Conservation (phyloP, 805 yeast species). For the Nakazawaea anatomiae region DNA sequence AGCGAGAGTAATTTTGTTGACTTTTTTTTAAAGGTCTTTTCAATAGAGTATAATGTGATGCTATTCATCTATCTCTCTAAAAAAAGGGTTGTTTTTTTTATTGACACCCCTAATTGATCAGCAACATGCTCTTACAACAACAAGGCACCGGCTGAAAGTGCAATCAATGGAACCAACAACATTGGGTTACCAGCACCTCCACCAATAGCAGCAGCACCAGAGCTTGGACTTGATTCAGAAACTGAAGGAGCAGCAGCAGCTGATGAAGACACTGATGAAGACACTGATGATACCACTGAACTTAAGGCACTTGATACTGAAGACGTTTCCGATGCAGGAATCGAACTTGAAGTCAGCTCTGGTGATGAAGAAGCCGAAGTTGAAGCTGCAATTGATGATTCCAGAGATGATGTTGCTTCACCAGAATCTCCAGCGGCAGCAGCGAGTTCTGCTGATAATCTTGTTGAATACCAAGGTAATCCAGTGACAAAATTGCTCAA, state of each 20-base stretch:
- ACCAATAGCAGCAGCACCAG: background rate
- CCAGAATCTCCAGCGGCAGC: conserved; percentile 5
- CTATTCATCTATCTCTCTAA: background rate
- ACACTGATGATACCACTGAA: background rate
- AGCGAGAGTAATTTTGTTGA: no score
- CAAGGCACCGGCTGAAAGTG: conserved; percentile 4
- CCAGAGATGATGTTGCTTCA: conserved; percentile 7
- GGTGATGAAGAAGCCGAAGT: conserved; percentile 4
- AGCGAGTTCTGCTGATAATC: conserved; percentile 19
- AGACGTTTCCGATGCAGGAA: conserved; percentile 10
- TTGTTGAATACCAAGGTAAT: conserved; percentile 28
- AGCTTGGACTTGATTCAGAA: background rate
- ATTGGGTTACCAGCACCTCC: background rate
- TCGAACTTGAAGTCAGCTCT: background rate
- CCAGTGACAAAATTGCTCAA: conserved; percentile 20
- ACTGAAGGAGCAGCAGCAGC: conserved; percentile 1
- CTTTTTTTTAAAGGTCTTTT: no score
- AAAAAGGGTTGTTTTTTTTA: background rate
- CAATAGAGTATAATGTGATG: no score
- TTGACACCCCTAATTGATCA: background rate
- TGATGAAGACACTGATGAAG: background rate
- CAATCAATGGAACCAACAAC: conserved; percentile 6
- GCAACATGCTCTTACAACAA: conserved; percentile 1
- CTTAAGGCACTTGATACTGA: conserved; percentile 2
- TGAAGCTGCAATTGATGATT: conserved; percentile 7